Evolutionary conservation across 805 yeast species (phyloP), one percentile per base, ranked within the genome.

Genomic region (Zygosaccharomyces bailii): DNA sequence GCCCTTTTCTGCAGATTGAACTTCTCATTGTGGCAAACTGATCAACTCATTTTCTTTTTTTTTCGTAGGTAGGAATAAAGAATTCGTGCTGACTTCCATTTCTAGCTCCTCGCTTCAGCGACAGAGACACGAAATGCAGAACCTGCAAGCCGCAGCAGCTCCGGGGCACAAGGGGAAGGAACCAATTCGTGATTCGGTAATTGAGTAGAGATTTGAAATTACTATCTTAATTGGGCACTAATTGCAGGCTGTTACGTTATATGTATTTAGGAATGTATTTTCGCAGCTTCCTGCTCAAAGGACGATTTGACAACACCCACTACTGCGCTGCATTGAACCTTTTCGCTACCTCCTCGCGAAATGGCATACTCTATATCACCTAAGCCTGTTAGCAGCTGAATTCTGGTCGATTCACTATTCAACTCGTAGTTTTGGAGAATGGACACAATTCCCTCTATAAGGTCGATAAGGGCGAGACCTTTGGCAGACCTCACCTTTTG

Each of bases 281-380:
- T 45, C 49, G 49, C 46, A 45, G 50, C 52, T 45, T 70, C 70
- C n/a, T 61, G 42, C 45, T 68, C 72, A 35, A 70, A 55, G 16
- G 67, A 56, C 11, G 68, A 68, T 63, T 89, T 90, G 25, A 93
- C 79, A 5, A 83, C 87, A 0, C 96, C 96, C 44, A 93, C 83
- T 43, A 86, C 81, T 1, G 96, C 97, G 57, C 93, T 85, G 34
- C 87, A 78, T 60, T 91, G 97, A 24, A 93, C 77, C 62, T 82
- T 85, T 48, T 90, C 96, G 59, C 82, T 86, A 2, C 98, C 97
- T 7, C 99, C 99, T 61, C 80, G 82, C 13, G 95, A 80, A 29
- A 93, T 82, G 1, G 95, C 84, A 63, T 90, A 91, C 67, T 93
- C 99, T 18, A 93, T 78, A 46, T 91, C 96, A 10, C 90, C 79